A percentile compares a stretch with the other conserved stretches of the same genome.
phyloP scores from a whole-genome alignment of 2,329 filamentous ascomycete genomes.

The Fonsecaea pedrosoi region DNA sequence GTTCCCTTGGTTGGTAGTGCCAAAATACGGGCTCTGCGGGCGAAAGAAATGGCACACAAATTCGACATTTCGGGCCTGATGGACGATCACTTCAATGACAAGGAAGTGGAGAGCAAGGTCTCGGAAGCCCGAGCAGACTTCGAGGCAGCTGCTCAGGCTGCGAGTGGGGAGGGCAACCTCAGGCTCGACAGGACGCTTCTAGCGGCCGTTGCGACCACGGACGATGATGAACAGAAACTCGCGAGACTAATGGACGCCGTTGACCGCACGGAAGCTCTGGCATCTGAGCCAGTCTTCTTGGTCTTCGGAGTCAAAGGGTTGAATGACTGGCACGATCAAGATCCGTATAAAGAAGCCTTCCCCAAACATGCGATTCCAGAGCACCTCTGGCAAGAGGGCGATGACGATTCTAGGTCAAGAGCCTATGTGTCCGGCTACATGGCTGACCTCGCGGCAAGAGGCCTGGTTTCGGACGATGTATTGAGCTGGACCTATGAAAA shows the following conservation, averaged over 20 bases:
- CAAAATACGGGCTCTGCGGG: constrained; percentile 37
- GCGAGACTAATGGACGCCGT: constrained; percentile 64
- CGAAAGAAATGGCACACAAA: constrained; percentile 32
- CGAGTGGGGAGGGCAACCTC: constrained; percentile 24
- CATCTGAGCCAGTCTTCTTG: constrained; percentile 60
- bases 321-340: constrained; percentile 39
- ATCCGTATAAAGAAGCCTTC: constrained; percentile 44
- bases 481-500: constrained; percentile 66
- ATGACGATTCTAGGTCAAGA: constrained; percentile 61
- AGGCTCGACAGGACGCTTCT: constrained; percentile 50
- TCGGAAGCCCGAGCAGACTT: constrained; percentile 48
- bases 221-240: constrained; percentile 49
- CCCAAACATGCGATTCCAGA: constrained; percentile 45
- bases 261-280: constrained; percentile 65
- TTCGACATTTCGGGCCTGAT: constrained; percentile 53
- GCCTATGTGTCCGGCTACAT: constrained; percentile 69
- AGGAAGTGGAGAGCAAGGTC: constrained; percentile 63
- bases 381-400: constrained; percentile 42
- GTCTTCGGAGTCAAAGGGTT: constrained; percentile 57
- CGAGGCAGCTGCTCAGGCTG: constrained; percentile 32
- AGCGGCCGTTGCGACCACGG: constrained; percentile 52
- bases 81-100: constrained; percentile 64
- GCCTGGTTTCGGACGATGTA: constrained; percentile 66
- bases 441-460: constrained; percentile 58
- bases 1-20: constrained; percentile 34